Percentiles rank a stretch among this genome's conserved stretches.
phyloP scores from a whole-genome alignment of 1,284 basidiomycete genomes.

The Nidula niveotomentosa region DNA sequence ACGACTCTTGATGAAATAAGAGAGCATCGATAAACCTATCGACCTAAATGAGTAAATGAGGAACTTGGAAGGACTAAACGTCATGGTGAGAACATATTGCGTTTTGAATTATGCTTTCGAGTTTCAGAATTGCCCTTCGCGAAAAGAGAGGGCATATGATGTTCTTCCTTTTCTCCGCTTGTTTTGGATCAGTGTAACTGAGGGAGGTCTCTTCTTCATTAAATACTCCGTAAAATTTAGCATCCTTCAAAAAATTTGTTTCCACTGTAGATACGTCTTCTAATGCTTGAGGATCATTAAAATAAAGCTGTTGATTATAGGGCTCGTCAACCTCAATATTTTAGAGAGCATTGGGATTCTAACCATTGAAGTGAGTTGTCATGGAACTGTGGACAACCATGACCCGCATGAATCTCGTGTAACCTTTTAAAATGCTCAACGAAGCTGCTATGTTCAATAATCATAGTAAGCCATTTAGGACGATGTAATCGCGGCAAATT shows the following conservation, averaged over 20 bases:
- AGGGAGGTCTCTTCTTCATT: constrained; percentile 29
- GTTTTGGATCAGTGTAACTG: constrained; percentile 25
- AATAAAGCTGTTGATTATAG: constrained; percentile 31
- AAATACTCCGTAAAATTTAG: constrained; percentile 30
- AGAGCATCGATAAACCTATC: constrained; percentile 20
- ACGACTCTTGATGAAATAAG: constrained; percentile 6
- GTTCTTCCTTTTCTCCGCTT: constrained; percentile 24
- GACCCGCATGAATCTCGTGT: too few relatives aligned
- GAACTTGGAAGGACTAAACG: neutral
- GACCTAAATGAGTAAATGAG: constrained; percentile 17
- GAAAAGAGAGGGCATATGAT: constrained; percentile 31
- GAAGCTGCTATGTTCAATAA: too few relatives aligned
- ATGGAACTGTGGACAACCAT: too few relatives aligned
- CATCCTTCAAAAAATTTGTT: constrained; percentile 29
- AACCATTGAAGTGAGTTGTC: too few relatives aligned
- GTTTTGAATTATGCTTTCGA: constrained; percentile 29
- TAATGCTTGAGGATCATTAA: constrained; percentile 28
- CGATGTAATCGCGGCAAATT: too few relatives aligned
- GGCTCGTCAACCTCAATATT: too few relatives aligned
- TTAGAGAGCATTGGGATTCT: too few relatives aligned
- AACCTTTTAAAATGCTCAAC: too few relatives aligned
- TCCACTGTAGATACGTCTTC: constrained; percentile 28
- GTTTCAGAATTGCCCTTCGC: constrained; percentile 27
- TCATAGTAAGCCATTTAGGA: too few relatives aligned
- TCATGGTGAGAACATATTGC: constrained; percentile 19